phyloP scores from a whole-genome alignment of 257 asterid genomes.

The Solanum arcanum region DNA sequence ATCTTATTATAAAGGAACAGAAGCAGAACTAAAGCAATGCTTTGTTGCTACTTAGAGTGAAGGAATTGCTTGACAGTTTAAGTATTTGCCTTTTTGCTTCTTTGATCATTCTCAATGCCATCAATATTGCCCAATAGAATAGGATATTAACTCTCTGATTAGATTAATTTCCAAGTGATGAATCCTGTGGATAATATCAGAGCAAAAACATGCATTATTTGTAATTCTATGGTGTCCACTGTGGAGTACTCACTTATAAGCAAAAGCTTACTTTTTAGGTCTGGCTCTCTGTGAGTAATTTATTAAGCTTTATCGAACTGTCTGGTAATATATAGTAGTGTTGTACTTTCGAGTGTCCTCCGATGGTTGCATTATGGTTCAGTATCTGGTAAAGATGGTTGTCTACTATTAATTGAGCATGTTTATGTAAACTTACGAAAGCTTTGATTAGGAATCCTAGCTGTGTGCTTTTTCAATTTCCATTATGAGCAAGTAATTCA shows the following conservation, averaged over 20 bases:
- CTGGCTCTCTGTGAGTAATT: background rate
- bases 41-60: background rate
- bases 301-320: background rate
- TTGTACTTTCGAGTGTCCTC: background rate
- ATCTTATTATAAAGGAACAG: background rate
- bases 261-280: background rate
- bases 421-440: constrained; percentile 45
- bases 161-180: background rate
- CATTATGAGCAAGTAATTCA: constrained; percentile 70
- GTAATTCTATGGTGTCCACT: background rate
- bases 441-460: constrained; percentile 43
- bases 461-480: constrained; percentile 47
- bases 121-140: background rate
- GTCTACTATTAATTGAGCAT: constrained; percentile 50
- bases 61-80: background rate
- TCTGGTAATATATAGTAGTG: background rate
- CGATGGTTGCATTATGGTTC: constrained; percentile 33
- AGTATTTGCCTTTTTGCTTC: background rate
- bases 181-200: background rate
- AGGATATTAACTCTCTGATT: background rate
- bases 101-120: background rate
- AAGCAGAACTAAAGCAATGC: background rate
- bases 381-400: constrained; percentile 11
- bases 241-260: background rate
- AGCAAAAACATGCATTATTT: background rate